These are phyloP conservation scores for Fusarium sp. DNA, from an alignment of 2,329 filamentous ascomycete species.

Conservation along the genomic window DNA sequence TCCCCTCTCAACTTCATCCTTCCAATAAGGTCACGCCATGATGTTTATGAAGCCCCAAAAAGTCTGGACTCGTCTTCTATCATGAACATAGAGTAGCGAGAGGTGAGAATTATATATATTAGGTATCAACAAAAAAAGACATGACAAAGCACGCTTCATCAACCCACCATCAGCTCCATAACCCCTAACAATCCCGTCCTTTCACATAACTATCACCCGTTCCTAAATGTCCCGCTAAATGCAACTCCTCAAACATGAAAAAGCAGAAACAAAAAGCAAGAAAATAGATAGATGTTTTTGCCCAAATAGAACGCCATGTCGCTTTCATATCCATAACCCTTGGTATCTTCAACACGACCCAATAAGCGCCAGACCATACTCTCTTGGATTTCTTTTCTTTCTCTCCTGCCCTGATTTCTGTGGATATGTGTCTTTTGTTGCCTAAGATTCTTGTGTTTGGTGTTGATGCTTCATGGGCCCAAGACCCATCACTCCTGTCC, in stretches of 20 bases:
- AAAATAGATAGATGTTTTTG: slow-evolving; percentile 17
- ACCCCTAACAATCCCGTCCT: not conserved
- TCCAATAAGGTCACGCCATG: not conserved
- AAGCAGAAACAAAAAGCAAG: not conserved
- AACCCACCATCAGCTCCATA: slow-evolving; percentile 8
- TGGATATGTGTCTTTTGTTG: slow-evolving; percentile 5
- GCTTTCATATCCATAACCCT: slow-evolving; percentile 38
- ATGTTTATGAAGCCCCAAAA: not conserved
- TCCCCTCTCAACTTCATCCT: not conserved
- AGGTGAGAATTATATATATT: slow-evolving; percentile 36
- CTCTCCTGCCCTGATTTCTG: not conserved
- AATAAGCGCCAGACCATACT: slow-evolving; percentile 37
- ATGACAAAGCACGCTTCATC: slow-evolving; percentile 13
- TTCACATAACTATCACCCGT: not conserved
- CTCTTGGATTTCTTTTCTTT: slow-evolving; percentile 14
- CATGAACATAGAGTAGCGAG: not conserved
- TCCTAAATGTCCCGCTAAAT: slow-evolving; percentile 23
- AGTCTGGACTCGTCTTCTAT: too few relatives aligned
- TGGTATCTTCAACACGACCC: slow-evolving; percentile 39
- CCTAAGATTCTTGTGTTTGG: slow-evolving; percentile 1
- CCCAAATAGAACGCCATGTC: slow-evolving; percentile 31
- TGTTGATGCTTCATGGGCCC: not conserved
- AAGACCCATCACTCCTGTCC: not conserved
- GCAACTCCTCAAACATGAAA: slow-evolving; percentile 16
- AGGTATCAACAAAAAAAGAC: slow-evolving; percentile 26